phyloP scores from a whole-genome alignment of 2,329 filamentous ascomycete genomes.

The Coleophoma cylindrospora region DNA sequence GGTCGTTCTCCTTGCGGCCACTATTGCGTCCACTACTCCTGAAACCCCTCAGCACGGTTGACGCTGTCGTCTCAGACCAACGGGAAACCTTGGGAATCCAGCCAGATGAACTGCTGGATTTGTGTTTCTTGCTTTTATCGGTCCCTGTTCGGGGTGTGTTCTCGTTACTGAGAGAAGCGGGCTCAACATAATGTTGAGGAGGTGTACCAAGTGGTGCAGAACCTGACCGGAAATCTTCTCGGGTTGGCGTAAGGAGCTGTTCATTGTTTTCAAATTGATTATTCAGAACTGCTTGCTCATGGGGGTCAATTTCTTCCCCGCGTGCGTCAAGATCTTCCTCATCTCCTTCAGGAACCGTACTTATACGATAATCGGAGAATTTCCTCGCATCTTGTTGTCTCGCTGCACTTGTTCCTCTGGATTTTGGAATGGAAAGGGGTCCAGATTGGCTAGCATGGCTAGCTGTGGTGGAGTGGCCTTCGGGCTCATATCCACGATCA shows the following conservation, averaged over 20 bases:
- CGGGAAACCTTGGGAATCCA: constrained; percentile 90
- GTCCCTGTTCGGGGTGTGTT: constrained; percentile 65
- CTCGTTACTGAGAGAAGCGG: constrained; percentile 60
- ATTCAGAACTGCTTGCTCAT: constrained; percentile 43
- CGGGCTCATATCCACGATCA: constrained; percentile 74
- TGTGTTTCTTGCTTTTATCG: constrained; percentile 81
- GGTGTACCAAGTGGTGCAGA: constrained; percentile 54
- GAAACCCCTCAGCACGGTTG: constrained; percentile 76
- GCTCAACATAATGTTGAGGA: constrained; percentile 40
- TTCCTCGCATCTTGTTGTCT: constrained; percentile 35
- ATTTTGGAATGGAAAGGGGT: constrained; percentile 57
- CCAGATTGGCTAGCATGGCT: constrained; percentile 72
- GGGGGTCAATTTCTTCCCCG: constrained; percentile 47
- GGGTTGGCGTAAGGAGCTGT: constrained; percentile 54
- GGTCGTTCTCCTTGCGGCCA: constrained; percentile 56
- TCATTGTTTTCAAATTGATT: constrained; percentile 56
- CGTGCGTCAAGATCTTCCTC: constrained; percentile 47
- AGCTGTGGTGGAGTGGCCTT: constrained; percentile 71
- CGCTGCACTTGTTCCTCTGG: constrained; percentile 38
- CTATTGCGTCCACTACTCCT: constrained; percentile 56
- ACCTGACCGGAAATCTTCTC: constrained; percentile 45
- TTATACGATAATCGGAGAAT: constrained; percentile 75
- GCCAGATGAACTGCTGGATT: constrained; percentile 73
- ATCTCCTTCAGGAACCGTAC: constrained; percentile 80
- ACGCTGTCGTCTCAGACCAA: constrained; percentile 95